Base-by-base conservation (phyloP, 2,329 filamentous ascomycete genomes). In the Colletotrichum magnum region DNA sequence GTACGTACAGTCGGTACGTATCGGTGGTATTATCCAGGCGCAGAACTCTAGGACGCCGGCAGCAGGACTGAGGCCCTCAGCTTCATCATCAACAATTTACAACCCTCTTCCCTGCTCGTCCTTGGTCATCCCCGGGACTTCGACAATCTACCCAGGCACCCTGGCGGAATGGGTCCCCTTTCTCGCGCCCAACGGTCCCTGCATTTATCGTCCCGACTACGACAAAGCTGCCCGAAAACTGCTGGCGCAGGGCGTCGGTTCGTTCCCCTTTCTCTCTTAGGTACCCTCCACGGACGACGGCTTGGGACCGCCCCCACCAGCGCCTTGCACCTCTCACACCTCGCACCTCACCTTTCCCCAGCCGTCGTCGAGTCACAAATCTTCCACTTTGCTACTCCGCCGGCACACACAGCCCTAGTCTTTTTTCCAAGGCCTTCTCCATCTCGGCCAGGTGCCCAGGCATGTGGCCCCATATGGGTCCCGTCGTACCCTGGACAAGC, bases 211-310 rank as follows among this genome's bases (percentile, higher is more conserved):
- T 60, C 53, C 21, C 54, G 50, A 51, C 15, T 32, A 56, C 54
- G 56, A 66, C 67, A 61, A 67, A 69, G 67, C 56, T 67, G 62
- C 62, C 63, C 67, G 61, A 69, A 45, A 18, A 45, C 48, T 26
- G 15, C 32, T 10, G 21, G 28, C 50, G 66, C 66, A 64, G 26
- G 64, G 62, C 56, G 61, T 43, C 45, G 45, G n/a, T 28, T 53
- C n/a, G n/a, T 28, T 53, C n/a, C 32, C 36, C 4, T 68, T 45
- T 51, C 43, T 68, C 32, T 43, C 5, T 18, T 26, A 32, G 64
- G 63, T 64, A 63, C 56, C 62, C 61, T 50, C 54, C 41, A 47
- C 50, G 21, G 32, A 62, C 56, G 39, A 58, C 48, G 26, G 16
- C 32, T 39, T 51, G 24, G 52, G 43, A 39, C 56, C 10, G 45